phyloP scores from a whole-genome alignment of 169 alveolate species.

The Eimeria maxima region DNA sequence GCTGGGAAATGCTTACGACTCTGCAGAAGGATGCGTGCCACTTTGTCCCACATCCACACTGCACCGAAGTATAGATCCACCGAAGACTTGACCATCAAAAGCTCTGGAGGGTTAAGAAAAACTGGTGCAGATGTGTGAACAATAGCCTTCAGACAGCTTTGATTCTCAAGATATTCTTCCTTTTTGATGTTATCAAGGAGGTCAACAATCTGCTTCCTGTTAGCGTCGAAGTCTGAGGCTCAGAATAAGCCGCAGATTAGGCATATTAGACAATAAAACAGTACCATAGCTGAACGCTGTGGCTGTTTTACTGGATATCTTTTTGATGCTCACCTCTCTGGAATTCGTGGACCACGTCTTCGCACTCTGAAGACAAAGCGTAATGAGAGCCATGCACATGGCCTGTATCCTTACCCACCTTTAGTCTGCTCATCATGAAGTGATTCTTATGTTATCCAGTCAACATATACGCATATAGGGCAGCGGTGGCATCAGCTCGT shows the following conservation, averaged over 20 bases:
- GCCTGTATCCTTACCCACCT: neutral
- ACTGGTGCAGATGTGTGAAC: neutral
- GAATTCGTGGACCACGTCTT: slow-evolving; percentile 1
- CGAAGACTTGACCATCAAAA: slow-evolving; percentile 13
- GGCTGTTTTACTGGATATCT: neutral
- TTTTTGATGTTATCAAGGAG: slow-evolving; percentile 26
- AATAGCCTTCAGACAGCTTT: slow-evolving; percentile 5
- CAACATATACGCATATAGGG: neutral
- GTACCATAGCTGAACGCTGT: no score
- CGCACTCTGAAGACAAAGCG: slow-evolving; percentile 27
- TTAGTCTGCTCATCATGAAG: neutral
- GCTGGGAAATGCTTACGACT: neutral
- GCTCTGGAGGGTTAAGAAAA: slow-evolving; percentile 22
- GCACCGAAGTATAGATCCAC: slow-evolving; percentile 47
- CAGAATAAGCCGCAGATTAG: neutral
- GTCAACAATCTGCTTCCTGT: neutral
- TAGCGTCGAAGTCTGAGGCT: slow-evolving; percentile 52
- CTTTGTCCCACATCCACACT: slow-evolving; percentile 69
- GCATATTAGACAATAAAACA: no score
- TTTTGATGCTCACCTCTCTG: neutral
- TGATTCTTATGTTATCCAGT: neutral
- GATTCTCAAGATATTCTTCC: neutral
- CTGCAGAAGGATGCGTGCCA: slow-evolving; percentile 54
- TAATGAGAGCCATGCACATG: neutral
- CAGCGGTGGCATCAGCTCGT: neutral